Base-by-base conservation (phyloP, 2,329 filamentous ascomycete species). In the Aspergillus pseudoviridinutans region DNA sequence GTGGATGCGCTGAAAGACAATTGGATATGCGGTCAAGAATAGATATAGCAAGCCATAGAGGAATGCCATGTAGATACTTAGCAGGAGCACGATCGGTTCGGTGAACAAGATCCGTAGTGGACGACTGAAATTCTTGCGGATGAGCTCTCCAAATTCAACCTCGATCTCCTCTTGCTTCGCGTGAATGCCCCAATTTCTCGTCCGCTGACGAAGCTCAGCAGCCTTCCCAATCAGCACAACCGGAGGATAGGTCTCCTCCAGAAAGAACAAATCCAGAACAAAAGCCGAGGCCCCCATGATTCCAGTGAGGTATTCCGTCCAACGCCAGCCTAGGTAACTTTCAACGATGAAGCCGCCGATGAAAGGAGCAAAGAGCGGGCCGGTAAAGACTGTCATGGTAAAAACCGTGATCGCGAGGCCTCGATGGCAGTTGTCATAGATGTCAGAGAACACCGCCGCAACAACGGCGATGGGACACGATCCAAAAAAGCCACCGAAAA, bases 171-270 rank as follows among this genome's bases (percentile, higher is more conserved):
- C 79, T 57, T 71, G 71, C 59, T 79, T 79, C 5, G 81, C 80
- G 62, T 83, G 81, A 47, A 83, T 82, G 4, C 80, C 81, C 80
- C 81, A 84, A 58, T 83, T 83, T 59, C 76, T 75, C 1, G 81
- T 83, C 20, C 77, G 63, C 17, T 80, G 74, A 25, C 82, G 72
- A 0, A 84, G 67, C 53, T 80, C 78, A 0, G 76, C 66, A 1
- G 82, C 81, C 63, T 83, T 84, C 51, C 71, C 65, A 25, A 82
- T 76, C 1, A 84, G 73, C 7, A 84, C 77, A 0, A 81, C 74
- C 0, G 81, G 81, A 1, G 79, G 75, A 59, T 84, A 84, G 0
- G 80, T 79, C 63, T 84, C 81, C 52, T 81, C 69, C 22, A 82
- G 70, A 66, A 82, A 80, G 27, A 66, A 14, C 2, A 61, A 20